Conservation (phyloP, 768 basidiomycete genomes). For the Tubosaeta sp. region DNA sequence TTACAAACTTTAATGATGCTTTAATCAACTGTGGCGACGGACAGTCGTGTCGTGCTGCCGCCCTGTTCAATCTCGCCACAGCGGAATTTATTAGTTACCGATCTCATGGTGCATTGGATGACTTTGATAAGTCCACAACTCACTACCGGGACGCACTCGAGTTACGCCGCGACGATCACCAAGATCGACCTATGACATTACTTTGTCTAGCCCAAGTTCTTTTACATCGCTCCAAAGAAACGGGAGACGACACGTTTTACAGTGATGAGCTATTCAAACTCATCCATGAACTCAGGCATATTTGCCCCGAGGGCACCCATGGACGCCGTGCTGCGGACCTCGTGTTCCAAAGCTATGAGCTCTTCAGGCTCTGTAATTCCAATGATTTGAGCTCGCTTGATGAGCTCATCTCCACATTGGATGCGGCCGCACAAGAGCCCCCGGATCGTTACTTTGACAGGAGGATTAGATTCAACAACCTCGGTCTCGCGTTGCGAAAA, state of each 20-base stretch:
- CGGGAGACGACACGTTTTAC: not conserved
- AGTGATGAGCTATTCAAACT: not conserved
- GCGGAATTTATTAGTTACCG: constrained; percentile 4
- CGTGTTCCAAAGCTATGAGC: not conserved
- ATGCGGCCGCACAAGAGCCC: not conserved
- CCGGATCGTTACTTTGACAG: not conserved
- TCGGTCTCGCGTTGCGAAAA: not conserved
- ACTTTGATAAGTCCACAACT: not conserved
- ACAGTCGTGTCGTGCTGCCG: constrained; percentile 3
- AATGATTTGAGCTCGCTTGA: not conserved
- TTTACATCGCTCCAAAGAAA: not conserved
- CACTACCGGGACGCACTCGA: constrained; percentile 6
- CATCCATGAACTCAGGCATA: not conserved
- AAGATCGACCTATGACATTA: constrained; percentile 5
- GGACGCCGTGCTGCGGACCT: not conserved
- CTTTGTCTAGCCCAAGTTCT: constrained; percentile 1
- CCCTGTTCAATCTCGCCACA: constrained; percentile 13
- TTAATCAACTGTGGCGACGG: not conserved
- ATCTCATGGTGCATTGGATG: not conserved
- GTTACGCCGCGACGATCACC: not conserved
- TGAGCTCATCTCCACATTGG: not conserved
- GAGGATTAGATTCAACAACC: not conserved
- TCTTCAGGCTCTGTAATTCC: not conserved
- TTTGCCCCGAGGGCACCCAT: not conserved
- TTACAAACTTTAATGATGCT: constrained; percentile 5